Evolutionary conservation across 1,284 basidiomycete genomes (phyloP).

Genomic region (Bondarzewia mesenterica): DNA sequence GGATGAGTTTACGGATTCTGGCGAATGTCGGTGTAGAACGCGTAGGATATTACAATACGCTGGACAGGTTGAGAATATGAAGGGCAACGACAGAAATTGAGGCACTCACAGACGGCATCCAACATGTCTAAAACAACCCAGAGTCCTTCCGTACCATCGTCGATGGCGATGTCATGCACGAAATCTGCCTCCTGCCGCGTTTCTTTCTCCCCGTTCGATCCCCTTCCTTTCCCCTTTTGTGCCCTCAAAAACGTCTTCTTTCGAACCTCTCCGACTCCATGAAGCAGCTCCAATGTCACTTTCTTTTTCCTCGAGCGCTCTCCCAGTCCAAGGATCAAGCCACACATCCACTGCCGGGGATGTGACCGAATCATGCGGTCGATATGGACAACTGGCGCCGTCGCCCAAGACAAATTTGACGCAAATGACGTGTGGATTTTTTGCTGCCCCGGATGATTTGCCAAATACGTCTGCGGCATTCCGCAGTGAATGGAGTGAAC

Average conservation of each 20-base stretch:
- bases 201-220: constrained; percentile 7
- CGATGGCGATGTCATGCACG: constrained; percentile 6
- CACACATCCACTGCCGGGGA: constrained; percentile 6
- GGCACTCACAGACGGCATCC: constrained; percentile 39
- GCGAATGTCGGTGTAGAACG: constrained; percentile 48
- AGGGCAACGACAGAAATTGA: background rate
- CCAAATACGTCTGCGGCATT: constrained; percentile 8
- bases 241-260: constrained; percentile 12
- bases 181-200: constrained; percentile 10
- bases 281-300: constrained; percentile 6
- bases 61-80: constrained; percentile 15
- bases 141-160: constrained; percentile 23
- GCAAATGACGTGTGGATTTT: constrained; percentile 34
- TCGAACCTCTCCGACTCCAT: constrained; percentile 10
- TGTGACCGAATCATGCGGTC: background rate
- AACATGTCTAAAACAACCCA: constrained; percentile 56
- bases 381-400: background rate
- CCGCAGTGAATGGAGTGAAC: constrained; percentile 10
- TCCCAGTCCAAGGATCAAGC: constrained; percentile 12
- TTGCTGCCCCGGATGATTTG: constrained; percentile 3
- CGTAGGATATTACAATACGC: constrained; percentile 50
- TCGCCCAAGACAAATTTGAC: constrained; percentile 31
- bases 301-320: constrained; percentile 6
- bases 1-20: constrained; percentile 33
- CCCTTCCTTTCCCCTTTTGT: constrained; percentile 7